phyloP scores from a whole-genome alignment of 768 basidiomycete genomes.

The Leccinum variicolor region DNA sequence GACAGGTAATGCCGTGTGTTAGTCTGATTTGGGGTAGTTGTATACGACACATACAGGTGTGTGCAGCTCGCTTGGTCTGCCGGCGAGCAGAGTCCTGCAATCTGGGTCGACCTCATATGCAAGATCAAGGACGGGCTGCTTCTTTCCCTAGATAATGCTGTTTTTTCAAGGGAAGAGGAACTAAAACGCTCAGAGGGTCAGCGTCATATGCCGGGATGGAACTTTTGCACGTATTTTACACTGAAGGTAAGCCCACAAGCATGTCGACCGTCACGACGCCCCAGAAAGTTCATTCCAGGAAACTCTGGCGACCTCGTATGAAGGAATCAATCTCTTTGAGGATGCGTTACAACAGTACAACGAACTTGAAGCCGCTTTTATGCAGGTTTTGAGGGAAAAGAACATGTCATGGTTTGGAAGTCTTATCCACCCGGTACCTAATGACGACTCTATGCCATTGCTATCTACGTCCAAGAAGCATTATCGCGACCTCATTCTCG shows the following conservation, averaged over 20 bases:
- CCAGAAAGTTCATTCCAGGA: slow-evolving; percentile 52
- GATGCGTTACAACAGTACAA: slow-evolving; percentile 88
- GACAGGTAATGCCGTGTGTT: slow-evolving; percentile 53
- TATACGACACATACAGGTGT: slow-evolving; percentile 49
- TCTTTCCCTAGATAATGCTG: slow-evolving; percentile 76
- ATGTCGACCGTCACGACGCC: background rate
- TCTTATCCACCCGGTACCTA: slow-evolving; percentile 62
- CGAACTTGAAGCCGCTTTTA: slow-evolving; percentile 86
- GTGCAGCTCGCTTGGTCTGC: slow-evolving; percentile 77
- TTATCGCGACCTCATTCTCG: slow-evolving; percentile 84
- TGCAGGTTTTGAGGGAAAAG: slow-evolving; percentile 68
- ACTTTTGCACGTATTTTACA: slow-evolving; percentile 96
- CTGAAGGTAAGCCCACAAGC: slow-evolving; percentile 65
- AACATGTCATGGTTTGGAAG: slow-evolving; percentile 92
- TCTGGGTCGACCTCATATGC: slow-evolving; percentile 84
- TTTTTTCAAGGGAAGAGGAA: slow-evolving; percentile 83
- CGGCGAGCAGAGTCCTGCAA: slow-evolving; percentile 67
- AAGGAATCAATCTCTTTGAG: slow-evolving; percentile 84
- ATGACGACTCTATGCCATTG: slow-evolving; percentile 79
- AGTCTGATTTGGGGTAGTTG: slow-evolving; percentile 2
- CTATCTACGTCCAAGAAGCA: slow-evolving; percentile 79
- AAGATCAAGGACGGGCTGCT: slow-evolving; percentile 90
- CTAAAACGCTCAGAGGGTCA: slow-evolving; percentile 87
- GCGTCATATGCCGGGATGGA: slow-evolving; percentile 94
- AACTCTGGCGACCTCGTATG: slow-evolving; percentile 88